phyloP scores from a whole-genome alignment of 2,329 filamentous ascomycete species.

The Aspergillus transmontanensis region DNA sequence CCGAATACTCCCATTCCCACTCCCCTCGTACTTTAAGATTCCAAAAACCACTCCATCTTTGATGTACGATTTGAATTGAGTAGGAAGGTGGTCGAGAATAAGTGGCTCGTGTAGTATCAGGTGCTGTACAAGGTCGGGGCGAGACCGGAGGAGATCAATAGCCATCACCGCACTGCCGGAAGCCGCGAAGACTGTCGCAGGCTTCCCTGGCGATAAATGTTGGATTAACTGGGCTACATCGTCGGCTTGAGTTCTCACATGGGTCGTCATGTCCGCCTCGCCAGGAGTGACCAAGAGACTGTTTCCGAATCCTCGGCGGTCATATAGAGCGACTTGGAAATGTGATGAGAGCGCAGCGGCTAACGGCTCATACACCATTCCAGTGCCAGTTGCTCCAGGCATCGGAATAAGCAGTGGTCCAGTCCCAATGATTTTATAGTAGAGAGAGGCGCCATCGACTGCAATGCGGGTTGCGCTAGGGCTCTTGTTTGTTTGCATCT shows the following conservation, averaged over 20 bases:
- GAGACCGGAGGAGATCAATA: background rate
- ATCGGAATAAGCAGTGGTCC: conserved; percentile 15
- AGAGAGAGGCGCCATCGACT: background rate
- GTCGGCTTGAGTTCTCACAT: background rate
- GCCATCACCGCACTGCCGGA: background rate
- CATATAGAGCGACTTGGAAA: conserved; percentile 12
- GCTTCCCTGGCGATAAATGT: background rate
- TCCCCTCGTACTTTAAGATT: too few relatives aligned
- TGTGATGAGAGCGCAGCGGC: conserved; percentile 7
- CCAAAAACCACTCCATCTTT: fast-evolving
- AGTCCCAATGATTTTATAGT: conserved; percentile 5
- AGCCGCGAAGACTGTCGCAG: background rate
- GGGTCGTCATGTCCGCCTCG: background rate
- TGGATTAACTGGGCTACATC: background rate
- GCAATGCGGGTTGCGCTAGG: background rate
- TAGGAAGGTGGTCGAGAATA: background rate
- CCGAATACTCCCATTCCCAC: background rate
- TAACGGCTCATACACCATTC: conserved; percentile 6
- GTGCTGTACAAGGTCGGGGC: background rate
- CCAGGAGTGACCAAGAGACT: conserved; percentile 4
- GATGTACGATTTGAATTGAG: background rate
- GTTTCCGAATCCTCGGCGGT: conserved; percentile 17
- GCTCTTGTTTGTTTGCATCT: background rate
- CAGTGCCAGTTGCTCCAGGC: conserved; percentile 12
- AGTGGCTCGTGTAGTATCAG: background rate